A percentile compares a stretch with the other conserved stretches of the same genome.
These are phyloP conservation scores for Ophiocordyceps robertsii DNA, from an alignment of 2,329 filamentous ascomycete species.

Conservation along the genomic window DNA sequence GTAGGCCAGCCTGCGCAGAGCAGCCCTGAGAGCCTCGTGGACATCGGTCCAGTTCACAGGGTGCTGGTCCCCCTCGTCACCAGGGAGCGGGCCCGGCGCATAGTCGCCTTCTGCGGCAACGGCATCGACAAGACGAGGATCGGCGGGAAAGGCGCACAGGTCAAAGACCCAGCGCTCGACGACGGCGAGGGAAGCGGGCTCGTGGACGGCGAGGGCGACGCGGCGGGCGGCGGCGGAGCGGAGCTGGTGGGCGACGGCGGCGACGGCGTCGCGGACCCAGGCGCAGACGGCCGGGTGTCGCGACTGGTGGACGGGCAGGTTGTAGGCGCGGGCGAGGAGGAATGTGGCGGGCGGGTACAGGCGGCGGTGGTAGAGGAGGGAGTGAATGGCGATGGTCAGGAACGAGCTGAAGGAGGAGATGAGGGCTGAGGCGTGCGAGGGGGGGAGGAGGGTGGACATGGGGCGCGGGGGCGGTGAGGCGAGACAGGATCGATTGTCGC, in stretches of 20 bases:
- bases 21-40: slow-evolving; percentile 59
- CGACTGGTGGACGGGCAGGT: slow-evolving; percentile 71
- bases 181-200: slow-evolving; percentile 23
- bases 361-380: slow-evolving; percentile 67
- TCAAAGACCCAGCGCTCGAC: slow-evolving; percentile 51
- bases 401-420: slow-evolving; percentile 64
- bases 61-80: slow-evolving; percentile 5
- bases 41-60: slow-evolving; percentile 44
- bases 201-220: slow-evolving; percentile 35
- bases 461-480: too few relatives aligned
- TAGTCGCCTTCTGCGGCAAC: slow-evolving; percentile 4
- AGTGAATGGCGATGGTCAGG: slow-evolving; percentile 71
- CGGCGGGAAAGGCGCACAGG: slow-evolving; percentile 30
- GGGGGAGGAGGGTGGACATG: slow-evolving; percentile 13
- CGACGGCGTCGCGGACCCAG: slow-evolving; percentile 73
- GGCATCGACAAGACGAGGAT: background rate
- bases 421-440: slow-evolving; percentile 28
- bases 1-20: slow-evolving; percentile 48
- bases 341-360: slow-evolving; percentile 73
- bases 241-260: slow-evolving; percentile 58
- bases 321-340: slow-evolving; percentile 66
- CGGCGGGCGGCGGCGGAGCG: slow-evolving; percentile 36
- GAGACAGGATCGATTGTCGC: too few relatives aligned
- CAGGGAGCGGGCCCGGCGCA: slow-evolving; percentile 2
- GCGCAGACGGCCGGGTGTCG: slow-evolving; percentile 75